phyloP scores from a whole-genome alignment of 139 green algal species.

The Chlorella sp. region DNA sequence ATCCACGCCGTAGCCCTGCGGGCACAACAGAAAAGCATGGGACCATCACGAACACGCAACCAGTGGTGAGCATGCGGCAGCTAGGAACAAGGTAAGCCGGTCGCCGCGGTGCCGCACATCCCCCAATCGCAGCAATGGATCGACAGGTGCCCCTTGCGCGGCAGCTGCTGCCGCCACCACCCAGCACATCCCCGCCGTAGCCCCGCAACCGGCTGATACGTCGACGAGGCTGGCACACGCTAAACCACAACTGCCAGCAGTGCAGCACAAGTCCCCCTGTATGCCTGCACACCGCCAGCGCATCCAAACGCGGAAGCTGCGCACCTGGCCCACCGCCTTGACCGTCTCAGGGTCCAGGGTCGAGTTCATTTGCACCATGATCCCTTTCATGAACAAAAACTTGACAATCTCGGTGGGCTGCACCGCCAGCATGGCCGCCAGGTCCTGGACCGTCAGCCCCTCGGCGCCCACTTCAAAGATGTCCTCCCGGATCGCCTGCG shows the following conservation, averaged over 20 bases:
- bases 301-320: neutral
- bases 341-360: constrained; percentile 67
- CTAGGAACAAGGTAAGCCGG: too few relatives aligned
- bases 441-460: constrained; percentile 87
- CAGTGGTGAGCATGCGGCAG: too few relatives aligned
- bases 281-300: too few relatives aligned
- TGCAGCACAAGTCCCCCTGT: neutral
- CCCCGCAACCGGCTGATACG: too few relatives aligned
- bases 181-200: too few relatives aligned
- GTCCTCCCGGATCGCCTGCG: constrained; percentile 73
- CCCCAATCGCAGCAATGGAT: too few relatives aligned
- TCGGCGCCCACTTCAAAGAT: constrained; percentile 94
- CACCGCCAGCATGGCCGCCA: constrained; percentile 83
- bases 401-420: constrained; percentile 86
- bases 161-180: too few relatives aligned
- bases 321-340: constrained; percentile 68
- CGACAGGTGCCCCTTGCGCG: too few relatives aligned
- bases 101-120: too few relatives aligned
- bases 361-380: constrained; percentile 67
- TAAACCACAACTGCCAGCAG: too few relatives aligned
- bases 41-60: too few relatives aligned
- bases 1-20: constrained; percentile 51
- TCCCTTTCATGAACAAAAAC: constrained; percentile 96
- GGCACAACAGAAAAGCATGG: neutral
- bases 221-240: too few relatives aligned